A percentile compares a stretch with the other conserved stretches of the same genome.
Evolutionary conservation across 2,329 filamentous ascomycete species (phyloP).

Genomic region (Aspergillus pseudotamarii): DNA sequence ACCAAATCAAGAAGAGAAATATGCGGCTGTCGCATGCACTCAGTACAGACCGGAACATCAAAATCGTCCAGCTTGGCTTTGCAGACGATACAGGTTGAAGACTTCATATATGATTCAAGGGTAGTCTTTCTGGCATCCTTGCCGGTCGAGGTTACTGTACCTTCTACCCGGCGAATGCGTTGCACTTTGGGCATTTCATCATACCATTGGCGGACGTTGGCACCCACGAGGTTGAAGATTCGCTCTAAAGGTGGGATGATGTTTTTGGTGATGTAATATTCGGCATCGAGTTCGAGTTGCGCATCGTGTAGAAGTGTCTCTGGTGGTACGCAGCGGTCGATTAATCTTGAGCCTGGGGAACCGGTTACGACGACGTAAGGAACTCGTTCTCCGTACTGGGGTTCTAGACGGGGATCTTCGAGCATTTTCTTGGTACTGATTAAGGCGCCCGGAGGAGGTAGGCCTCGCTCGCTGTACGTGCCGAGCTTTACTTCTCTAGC

Average conservation of each 20-base stretch:
- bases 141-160: constrained; percentile 31
- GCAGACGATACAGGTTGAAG: constrained; percentile 78
- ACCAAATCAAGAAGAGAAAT: constrained; percentile 67
- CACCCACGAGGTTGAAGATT: constrained; percentile 94
- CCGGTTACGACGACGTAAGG: constrained; percentile 93
- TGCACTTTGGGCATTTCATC: constrained; percentile 95
- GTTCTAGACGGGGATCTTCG: constrained; percentile 80
- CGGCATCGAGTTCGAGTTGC: constrained; percentile 80
- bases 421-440: constrained; percentile 87
- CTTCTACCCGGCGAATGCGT: constrained; percentile 67
- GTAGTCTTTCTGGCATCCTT: constrained; percentile 62
- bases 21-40: constrained; percentile 45
- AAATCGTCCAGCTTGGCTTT: constrained; percentile 57
- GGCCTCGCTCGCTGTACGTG: constrained; percentile 79
- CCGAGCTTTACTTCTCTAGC: constrained; percentile 89
- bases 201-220: constrained; percentile 88
- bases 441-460: constrained; percentile 81
- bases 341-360: constrained; percentile 79
- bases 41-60: constrained; percentile 45
- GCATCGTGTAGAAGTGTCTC: constrained; percentile 78
- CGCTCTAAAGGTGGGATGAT: constrained; percentile 91
- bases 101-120: constrained; percentile 91
- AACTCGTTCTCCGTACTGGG: constrained; percentile 92
- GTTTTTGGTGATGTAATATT: constrained; percentile 97
- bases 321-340: constrained; percentile 87